A percentile compares a stretch with the other conserved stretches of the same genome.
Evolutionary conservation across 371 early-diverging fungal genomes (phyloP).

Genomic region (Mucor racemosus): DNA sequence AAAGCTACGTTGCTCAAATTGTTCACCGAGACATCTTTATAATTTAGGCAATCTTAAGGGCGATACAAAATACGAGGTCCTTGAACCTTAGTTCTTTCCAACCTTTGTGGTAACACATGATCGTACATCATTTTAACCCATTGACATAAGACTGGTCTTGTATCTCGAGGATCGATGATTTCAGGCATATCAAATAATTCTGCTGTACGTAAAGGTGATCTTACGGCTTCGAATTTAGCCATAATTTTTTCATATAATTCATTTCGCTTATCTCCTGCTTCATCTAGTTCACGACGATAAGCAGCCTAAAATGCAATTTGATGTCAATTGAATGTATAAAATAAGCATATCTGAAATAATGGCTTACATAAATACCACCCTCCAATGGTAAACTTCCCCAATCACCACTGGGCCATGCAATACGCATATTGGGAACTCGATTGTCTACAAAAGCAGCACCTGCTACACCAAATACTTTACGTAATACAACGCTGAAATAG

Average conservation of each 20-base stretch:
- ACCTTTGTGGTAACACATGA: slow-evolving; percentile 42
- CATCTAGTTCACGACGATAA: slow-evolving; percentile 44
- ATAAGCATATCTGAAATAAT: background rate
- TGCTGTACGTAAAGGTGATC: slow-evolving; percentile 51
- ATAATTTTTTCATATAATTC: slow-evolving; percentile 43
- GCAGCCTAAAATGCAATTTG: slow-evolving; percentile 34
- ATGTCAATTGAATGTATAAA: background rate
- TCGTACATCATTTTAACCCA: slow-evolving; percentile 53
- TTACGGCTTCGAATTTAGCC: slow-evolving; percentile 48
- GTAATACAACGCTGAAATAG: slow-evolving; percentile 48
- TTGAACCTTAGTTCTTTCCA: slow-evolving; percentile 37
- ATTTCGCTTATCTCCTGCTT: slow-evolving; percentile 51
- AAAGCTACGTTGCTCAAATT: background rate
- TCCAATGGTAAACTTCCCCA: slow-evolving; percentile 54
- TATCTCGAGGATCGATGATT: slow-evolving; percentile 56
- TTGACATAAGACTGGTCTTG: slow-evolving; percentile 44
- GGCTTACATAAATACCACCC: slow-evolving; percentile 40
- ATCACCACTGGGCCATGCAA: slow-evolving; percentile 53
- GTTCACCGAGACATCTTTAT: background rate
- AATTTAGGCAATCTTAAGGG: slow-evolving; percentile 28
- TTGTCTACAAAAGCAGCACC: slow-evolving; percentile 57
- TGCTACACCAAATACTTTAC: slow-evolving; percentile 56
- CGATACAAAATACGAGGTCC: slow-evolving; percentile 46
- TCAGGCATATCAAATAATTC: slow-evolving; percentile 53
- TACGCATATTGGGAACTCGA: slow-evolving; percentile 47